Evolutionary conservation across 2,329 filamentous ascomycete species (phyloP), one percentile per base, ranked within the genome.

Genomic region (Pleurostoma richardsiae): DNA sequence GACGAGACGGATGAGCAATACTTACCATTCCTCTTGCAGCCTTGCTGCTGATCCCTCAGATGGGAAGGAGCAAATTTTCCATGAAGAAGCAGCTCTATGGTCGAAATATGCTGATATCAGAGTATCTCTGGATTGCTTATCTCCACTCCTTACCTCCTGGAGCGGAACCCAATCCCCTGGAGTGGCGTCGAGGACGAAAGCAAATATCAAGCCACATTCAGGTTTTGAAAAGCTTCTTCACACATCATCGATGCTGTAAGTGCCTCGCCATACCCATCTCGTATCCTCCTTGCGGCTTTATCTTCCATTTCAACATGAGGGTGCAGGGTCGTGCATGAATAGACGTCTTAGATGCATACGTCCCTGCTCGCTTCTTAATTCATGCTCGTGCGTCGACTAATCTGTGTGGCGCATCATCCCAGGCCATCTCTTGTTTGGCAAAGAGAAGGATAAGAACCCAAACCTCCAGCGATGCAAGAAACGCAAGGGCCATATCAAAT

Each of bases 191-290:
- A 19, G 19, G 19, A 19, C 19, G 19, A 19, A 86, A 86, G 60
- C 82, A 85, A 56, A 80, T 86, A 4, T 86, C 82, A 3, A 85
- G 82, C 58, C 83, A 86, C 57, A 85, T 86, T 58, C 83, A 86
- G 58, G 83, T 86, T 6, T 66, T 86, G 46, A 85, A 85, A 66
- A 79, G 78, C 44, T 83, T 85, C 60, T 79, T 86, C 53, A 72
- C 74, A 46, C 75, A 77, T 46, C 70, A 85, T 52, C 74, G 79
- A 40, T 80, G 77, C 60, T 84, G 81, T 84, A 68, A 74, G 80
- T 83, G 19, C 19, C 19, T 19, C 19, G 19, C 19, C 19, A 19
- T 19, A 19, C 19, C 19, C 19, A 19, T 19, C 19, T 19, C 19
- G 19, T 19, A 19, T 19, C 19, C 19, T 19, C 19, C 19, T 19